Percentiles rank a stretch among this genome's conserved stretches.
Conservation (phyloP, 2,329 filamentous ascomycete species). For the Colletotrichum sidae region DNA sequence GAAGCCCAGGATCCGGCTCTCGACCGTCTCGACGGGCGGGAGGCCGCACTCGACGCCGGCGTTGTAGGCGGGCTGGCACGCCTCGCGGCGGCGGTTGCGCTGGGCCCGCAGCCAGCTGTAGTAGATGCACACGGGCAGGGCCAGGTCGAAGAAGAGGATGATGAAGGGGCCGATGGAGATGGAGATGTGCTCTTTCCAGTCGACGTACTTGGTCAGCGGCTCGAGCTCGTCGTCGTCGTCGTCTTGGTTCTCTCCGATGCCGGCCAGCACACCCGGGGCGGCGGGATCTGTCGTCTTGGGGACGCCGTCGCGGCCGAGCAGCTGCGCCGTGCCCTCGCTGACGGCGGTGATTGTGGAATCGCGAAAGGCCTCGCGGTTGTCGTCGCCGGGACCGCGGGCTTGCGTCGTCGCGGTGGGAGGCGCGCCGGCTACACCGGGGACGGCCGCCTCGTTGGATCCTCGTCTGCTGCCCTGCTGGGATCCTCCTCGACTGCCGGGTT, state of each 20-base stretch:
- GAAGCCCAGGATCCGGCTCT: constrained; percentile 31
- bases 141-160: constrained; percentile 36
- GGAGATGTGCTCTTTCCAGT: constrained; percentile 35
- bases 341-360: constrained; percentile 34
- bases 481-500: neutral
- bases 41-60: constrained; percentile 29
- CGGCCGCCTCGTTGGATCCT: constrained; percentile 19
- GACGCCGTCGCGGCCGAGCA: constrained; percentile 21
- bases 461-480: constrained; percentile 26
- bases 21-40: constrained; percentile 23
- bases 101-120: constrained; percentile 34
- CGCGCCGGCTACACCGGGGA: constrained; percentile 26
- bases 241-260: constrained; percentile 7
- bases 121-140: constrained; percentile 32
- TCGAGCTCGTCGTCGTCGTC: constrained; percentile 31
- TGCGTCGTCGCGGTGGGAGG: constrained; percentile 13
- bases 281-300: constrained; percentile 32
- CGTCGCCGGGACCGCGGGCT: constrained; percentile 24
- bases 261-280: constrained; percentile 22
- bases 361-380: constrained; percentile 31
- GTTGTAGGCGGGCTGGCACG: constrained; percentile 22
- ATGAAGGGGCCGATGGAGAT: constrained; percentile 35
- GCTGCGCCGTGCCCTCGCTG: constrained; percentile 31
- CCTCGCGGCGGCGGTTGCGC: constrained; percentile 27
- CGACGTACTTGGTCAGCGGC: constrained; percentile 35